Evolutionary conservation across 2,329 filamentous ascomycete species (phyloP).

Genomic region (Sporothrix pallida): DNA sequence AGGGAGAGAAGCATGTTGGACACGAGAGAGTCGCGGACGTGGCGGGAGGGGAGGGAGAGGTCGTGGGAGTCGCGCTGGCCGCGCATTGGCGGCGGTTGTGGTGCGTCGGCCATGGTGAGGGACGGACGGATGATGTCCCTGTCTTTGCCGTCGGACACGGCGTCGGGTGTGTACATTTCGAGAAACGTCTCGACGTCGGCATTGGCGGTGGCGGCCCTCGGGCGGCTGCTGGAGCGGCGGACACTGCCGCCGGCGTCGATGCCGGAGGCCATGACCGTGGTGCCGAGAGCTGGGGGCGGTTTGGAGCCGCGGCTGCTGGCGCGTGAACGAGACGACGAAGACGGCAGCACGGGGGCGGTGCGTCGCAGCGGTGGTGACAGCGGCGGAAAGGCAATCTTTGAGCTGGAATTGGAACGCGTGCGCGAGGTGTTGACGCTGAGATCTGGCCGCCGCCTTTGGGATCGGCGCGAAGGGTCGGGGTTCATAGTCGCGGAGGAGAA

Average conservation of each 20-base stretch:
- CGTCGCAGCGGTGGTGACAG: slow-evolving; percentile 41
- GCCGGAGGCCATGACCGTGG: slow-evolving; percentile 43
- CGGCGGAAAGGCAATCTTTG: slow-evolving; percentile 41
- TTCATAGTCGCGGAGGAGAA: slow-evolving; percentile 26
- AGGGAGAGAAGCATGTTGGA: slow-evolving; percentile 95
- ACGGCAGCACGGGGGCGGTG: slow-evolving; percentile 37
- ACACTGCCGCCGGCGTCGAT: slow-evolving; percentile 31
- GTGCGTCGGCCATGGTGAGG: slow-evolving; percentile 38
- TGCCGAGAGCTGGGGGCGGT: slow-evolving; percentile 33
- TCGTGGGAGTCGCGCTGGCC: slow-evolving; percentile 75
- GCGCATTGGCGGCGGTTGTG: slow-evolving; percentile 36
- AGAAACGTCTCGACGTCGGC: slow-evolving; percentile 48
- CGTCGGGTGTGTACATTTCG: slow-evolving; percentile 50
- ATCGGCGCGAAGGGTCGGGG: slow-evolving; percentile 34
- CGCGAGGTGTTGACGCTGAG: slow-evolving; percentile 47
- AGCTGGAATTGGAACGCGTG: slow-evolving; percentile 32
- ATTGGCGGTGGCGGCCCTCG: slow-evolving; percentile 41
- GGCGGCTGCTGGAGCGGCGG: slow-evolving; percentile 40
- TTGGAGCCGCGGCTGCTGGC: slow-evolving; percentile 29
- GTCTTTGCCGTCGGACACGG: slow-evolving; percentile 43
- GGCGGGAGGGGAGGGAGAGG: slow-evolving; percentile 76
- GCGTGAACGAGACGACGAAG: slow-evolving; percentile 2
- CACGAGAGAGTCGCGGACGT: slow-evolving; percentile 87
- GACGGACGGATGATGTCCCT: slow-evolving; percentile 44
- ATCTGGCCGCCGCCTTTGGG: slow-evolving; percentile 45